These are phyloP conservation scores for Penicillium vulpinum DNA, from an alignment of 2,329 filamentous ascomycete genomes.

Conservation along the genomic window DNA sequence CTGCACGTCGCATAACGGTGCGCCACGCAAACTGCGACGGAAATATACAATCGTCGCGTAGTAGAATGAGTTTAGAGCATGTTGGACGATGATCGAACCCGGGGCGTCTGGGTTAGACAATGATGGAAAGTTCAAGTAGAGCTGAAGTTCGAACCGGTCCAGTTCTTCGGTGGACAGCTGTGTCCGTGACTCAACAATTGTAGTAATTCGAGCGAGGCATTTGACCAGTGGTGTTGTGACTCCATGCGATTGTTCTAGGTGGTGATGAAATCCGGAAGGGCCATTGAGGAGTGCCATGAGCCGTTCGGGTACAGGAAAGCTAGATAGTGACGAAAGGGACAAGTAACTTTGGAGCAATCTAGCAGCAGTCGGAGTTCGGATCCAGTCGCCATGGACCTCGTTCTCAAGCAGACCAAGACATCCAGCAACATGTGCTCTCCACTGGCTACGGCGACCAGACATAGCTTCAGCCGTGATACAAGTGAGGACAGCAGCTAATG, in stretches of 20 bases:
- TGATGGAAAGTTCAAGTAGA: slow-evolving; percentile 29
- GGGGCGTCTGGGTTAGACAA: slow-evolving; percentile 22
- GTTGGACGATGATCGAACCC: slow-evolving; percentile 23
- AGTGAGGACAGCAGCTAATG: slow-evolving; percentile 18
- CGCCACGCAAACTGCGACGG: slow-evolving; percentile 33
- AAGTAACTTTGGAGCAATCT: slow-evolving; percentile 31
- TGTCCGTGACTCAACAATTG: slow-evolving; percentile 25
- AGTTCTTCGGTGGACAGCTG: slow-evolving; percentile 21
- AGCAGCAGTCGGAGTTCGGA: slow-evolving; percentile 14
- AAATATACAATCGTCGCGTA: slow-evolving; percentile 40
- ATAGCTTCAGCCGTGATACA: slow-evolving; percentile 28
- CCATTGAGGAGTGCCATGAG: slow-evolving; percentile 23
- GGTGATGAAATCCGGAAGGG: slow-evolving; percentile 22
- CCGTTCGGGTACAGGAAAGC: slow-evolving; percentile 25
- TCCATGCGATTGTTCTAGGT: slow-evolving; percentile 32
- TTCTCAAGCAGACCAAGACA: slow-evolving; percentile 24
- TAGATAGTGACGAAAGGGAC: slow-evolving; percentile 31
- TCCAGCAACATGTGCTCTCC: slow-evolving; percentile 27
- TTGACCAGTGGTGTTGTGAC: slow-evolving; percentile 30
- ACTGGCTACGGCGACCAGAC: slow-evolving; percentile 27
- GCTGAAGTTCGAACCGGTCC: slow-evolving; percentile 34
- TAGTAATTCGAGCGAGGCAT: slow-evolving; percentile 26
- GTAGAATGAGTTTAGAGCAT: slow-evolving; percentile 38
- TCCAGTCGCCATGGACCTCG: slow-evolving; percentile 23
- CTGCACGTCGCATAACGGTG: slow-evolving; percentile 27